Evolutionary conservation across 202 grass and related monocot species (phyloP).

Genomic region (Cymbopogon flexuosus): DNA sequence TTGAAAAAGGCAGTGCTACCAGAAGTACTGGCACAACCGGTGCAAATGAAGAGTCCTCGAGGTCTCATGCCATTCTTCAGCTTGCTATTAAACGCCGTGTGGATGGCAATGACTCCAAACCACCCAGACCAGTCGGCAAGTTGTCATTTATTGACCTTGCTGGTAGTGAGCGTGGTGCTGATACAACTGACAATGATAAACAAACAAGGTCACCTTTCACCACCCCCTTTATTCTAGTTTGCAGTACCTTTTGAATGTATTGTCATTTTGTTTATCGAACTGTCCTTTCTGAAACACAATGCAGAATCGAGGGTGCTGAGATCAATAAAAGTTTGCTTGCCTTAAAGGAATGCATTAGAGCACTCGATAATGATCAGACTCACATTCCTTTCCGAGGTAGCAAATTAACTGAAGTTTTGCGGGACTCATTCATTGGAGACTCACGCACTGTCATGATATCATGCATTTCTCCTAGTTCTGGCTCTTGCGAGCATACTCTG

Average conservation of each 20-base stretch:
- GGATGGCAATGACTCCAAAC: constrained; percentile 79
- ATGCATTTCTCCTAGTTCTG: constrained; percentile 95
- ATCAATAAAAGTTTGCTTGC: constrained; percentile 99
- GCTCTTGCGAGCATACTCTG: constrained; percentile 95
- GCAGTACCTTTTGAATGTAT: background rate
- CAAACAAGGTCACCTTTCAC: constrained; percentile 68
- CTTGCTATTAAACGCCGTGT: constrained; percentile 89
- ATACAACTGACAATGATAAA: constrained; percentile 98
- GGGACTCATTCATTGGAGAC: constrained; percentile 91
- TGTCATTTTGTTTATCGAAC: constrained; percentile 8
- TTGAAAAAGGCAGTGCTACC: constrained; percentile 86
- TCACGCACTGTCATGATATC: constrained; percentile 99
- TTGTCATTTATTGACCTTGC: constrained; percentile 97
- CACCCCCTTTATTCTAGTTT: background rate
- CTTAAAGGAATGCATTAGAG: constrained; percentile 96
- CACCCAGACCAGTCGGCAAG: constrained; percentile 66
- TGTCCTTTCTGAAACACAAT: constrained; percentile 20
- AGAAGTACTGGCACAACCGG: constrained; percentile 96
- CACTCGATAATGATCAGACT: constrained; percentile 92
- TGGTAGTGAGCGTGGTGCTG: constrained; percentile 93
- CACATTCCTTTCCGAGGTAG: constrained; percentile 99
- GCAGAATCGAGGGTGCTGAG: constrained; percentile 98
- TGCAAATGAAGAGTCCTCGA: constrained; percentile 94
- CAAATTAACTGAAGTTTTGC: constrained; percentile 93
- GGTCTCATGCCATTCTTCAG: constrained; percentile 99